Percentiles rank a stretch among this genome's conserved stretches.
Evolutionary conservation across 1,284 basidiomycete species (phyloP).

Genomic region (Quambalaria eucalypti): DNA sequence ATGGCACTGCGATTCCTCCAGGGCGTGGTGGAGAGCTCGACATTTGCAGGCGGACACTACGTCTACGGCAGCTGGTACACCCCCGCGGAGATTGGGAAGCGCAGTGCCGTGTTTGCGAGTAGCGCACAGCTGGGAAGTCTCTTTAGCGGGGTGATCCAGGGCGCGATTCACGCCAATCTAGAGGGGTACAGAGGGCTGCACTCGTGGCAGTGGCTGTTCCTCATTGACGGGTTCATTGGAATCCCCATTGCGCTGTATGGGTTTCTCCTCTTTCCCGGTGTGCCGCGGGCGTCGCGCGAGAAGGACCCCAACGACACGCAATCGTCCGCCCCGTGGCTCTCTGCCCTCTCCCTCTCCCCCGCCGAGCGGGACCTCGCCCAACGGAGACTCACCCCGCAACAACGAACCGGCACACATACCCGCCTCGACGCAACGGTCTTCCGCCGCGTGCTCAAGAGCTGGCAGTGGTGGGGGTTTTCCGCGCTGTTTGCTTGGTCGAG

Average conservation of each 20-base stretch:
- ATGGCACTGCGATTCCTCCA: constrained; percentile 67
- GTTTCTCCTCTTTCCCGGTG: constrained; percentile 63
- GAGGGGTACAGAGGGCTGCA: constrained; percentile 57
- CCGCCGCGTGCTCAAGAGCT: constrained; percentile 56
- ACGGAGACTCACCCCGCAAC: constrained; percentile 41
- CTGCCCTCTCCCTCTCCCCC: too few species aligned
- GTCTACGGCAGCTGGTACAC: constrained; percentile 69
- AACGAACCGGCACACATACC: constrained; percentile 54
- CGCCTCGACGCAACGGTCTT: constrained; percentile 44
- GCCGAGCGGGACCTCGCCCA: constrained; percentile 50
- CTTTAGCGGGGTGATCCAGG: constrained; percentile 65
- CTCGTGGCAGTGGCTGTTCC: constrained; percentile 66
- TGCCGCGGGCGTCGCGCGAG: constrained; percentile 58
- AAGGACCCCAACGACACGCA: too few species aligned
- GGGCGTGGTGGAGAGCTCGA: constrained; percentile 61
- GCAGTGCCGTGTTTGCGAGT: constrained; percentile 63
- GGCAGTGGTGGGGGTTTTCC: constrained; percentile 63
- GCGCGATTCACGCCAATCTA: constrained; percentile 57
- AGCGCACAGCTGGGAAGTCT: constrained; percentile 55
- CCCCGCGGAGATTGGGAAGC: constrained; percentile 60
- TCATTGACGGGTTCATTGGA: constrained; percentile 65
- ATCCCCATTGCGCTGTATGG: constrained; percentile 61
- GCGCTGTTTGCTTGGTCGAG: constrained; percentile 55
- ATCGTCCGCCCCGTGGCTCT: too few species aligned
- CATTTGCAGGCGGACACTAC: constrained; percentile 52